A percentile compares a stretch with the other conserved stretches of the same genome.
Evolutionary conservation across 495 filamentous ascomycete species (phyloP).

Genomic region (Penicillium diatomitis): DNA sequence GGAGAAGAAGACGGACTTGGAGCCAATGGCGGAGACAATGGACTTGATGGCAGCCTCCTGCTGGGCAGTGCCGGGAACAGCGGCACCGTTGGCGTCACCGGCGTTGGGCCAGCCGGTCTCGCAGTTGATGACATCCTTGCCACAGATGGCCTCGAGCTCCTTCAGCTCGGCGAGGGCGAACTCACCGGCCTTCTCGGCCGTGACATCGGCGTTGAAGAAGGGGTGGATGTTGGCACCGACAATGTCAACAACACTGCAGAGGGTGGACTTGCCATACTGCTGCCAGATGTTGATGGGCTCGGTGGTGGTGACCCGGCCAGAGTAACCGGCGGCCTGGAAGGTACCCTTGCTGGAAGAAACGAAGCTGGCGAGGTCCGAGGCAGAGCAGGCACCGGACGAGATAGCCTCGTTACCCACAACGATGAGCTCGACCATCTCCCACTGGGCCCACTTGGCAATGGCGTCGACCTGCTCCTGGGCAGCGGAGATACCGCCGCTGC

Average conservation of each 20-base stretch:
- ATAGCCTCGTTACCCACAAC: conserved; percentile 88
- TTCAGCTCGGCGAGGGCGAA: conserved; percentile 63
- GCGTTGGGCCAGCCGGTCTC: conserved; percentile 85
- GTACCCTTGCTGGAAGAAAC: conserved; percentile 45
- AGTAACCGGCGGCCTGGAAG: conserved; percentile 56
- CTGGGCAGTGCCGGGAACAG: conserved; percentile 54
- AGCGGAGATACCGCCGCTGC: conserved; percentile 47
- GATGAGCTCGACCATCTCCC: conserved; percentile 66
- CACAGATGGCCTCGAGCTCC: conserved; percentile 56
- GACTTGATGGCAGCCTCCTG: conserved; percentile 63
- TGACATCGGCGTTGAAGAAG: conserved; percentile 73
- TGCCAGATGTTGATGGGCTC: conserved; percentile 70
- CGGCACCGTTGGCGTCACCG: conserved; percentile 60
- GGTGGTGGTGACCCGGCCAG: conserved; percentile 69
- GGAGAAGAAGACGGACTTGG: conserved; percentile 66
- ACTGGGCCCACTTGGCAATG: conserved; percentile 65
- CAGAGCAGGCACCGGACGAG: conserved; percentile 56
- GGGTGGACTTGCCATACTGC: conserved; percentile 35
- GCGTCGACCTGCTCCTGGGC: conserved; percentile 60
- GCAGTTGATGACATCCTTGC: conserved; percentile 61
- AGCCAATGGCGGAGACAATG: conserved; percentile 49
- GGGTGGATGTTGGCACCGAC: conserved; percentile 80
- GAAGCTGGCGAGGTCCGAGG: conserved; percentile 55
- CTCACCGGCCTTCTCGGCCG: conserved; percentile 54
- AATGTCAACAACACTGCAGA: conserved; percentile 71